A percentile compares a stretch with the other conserved stretches of the same genome.
phyloP scores from a whole-genome alignment of 2,329 filamentous ascomycete genomes.

The Alternaria tenuissima region DNA sequence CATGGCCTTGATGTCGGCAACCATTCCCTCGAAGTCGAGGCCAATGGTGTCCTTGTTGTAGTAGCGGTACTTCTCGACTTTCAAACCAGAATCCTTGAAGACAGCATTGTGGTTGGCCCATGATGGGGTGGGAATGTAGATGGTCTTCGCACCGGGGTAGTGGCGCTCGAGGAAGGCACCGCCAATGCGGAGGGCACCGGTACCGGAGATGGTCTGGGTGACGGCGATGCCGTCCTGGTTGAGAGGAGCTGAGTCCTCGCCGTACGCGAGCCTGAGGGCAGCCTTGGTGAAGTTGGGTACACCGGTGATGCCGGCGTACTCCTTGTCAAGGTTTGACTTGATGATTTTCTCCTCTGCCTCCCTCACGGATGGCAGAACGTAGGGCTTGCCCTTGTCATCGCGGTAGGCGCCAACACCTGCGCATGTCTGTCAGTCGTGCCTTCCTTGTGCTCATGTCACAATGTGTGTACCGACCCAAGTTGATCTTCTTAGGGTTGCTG shows the following conservation, averaged over 20 bases:
- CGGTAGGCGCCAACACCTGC: slow-evolving; percentile 95
- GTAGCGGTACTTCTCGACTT: slow-evolving; percentile 96
- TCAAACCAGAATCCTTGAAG: slow-evolving; percentile 90
- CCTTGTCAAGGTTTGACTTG: slow-evolving; percentile 83
- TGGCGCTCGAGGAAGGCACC: slow-evolving; percentile 91
- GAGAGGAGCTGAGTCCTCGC: slow-evolving; percentile 78
- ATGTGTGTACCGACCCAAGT: slow-evolving; percentile 71
- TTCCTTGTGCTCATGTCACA: background rate
- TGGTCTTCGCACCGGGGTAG: slow-evolving; percentile 90
- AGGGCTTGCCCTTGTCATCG: slow-evolving; percentile 97
- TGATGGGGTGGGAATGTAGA: slow-evolving; percentile 94
- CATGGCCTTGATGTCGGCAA: slow-evolving; percentile 88
- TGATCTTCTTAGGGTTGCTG: slow-evolving; percentile 93
- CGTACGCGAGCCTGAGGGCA: slow-evolving; percentile 90
- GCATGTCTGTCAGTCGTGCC: slow-evolving; percentile 28
- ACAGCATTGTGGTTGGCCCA: slow-evolving; percentile 99
- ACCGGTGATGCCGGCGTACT: slow-evolving; percentile 98
- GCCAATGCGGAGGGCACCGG: slow-evolving; percentile 92
- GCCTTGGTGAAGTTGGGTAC: slow-evolving; percentile 92
- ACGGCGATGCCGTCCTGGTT: slow-evolving; percentile 80
- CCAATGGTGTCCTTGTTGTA: slow-evolving; percentile 99
- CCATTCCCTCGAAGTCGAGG: slow-evolving; percentile 93
- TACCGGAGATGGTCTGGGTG: slow-evolving; percentile 98
- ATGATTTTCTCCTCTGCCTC: slow-evolving; percentile 89
- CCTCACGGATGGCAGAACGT: slow-evolving; percentile 92